phyloP scores from a whole-genome alignment of 768 basidiomycete species.

The Pulveroboletus ravenelii region DNA sequence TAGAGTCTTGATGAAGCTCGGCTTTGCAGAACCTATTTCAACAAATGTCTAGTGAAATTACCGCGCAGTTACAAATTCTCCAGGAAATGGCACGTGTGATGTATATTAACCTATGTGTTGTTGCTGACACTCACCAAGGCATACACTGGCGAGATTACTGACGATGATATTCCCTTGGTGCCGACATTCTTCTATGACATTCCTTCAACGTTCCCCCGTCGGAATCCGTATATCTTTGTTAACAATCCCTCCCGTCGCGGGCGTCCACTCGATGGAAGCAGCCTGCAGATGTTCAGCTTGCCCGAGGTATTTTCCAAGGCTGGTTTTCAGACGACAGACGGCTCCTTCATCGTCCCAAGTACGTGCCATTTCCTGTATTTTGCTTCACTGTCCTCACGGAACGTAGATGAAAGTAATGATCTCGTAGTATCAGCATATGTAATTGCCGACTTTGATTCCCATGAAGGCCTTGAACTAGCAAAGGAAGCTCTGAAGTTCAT shows the following conservation, averaged over 20 bases:
- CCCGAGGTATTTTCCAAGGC: conserved; percentile 30
- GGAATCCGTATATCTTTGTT: conserved; percentile 77
- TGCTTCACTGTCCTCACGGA: conserved; percentile 3
- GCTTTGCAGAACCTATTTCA: conserved; percentile 21
- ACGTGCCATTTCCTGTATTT: conserved; percentile 16
- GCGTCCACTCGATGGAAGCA: conserved; percentile 3
- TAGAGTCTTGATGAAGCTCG: neutral
- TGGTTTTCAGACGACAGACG: conserved; percentile 38
- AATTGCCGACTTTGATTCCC: conserved; percentile 72
- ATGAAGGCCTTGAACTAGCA: conserved; percentile 52
- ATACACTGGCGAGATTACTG: conserved; percentile 52
- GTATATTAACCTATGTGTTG: neutral
- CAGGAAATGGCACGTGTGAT: conserved; percentile 59
- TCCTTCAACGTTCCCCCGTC: conserved; percentile 59
- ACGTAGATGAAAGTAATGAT: conserved; percentile 12
- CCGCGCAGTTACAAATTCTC: conserved; percentile 57
- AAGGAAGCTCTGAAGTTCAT: conserved; percentile 61
- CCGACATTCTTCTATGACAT: conserved; percentile 87
- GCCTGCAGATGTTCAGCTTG: conserved; percentile 23
- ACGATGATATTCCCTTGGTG: conserved; percentile 47
- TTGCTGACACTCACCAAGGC: conserved; percentile 36
- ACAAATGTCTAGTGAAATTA: conserved; percentile 41
- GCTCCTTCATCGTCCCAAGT: conserved; percentile 65
- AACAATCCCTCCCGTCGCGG: conserved; percentile 32
- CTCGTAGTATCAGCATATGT: conserved; percentile 53